Evolutionary conservation across 768 basidiomycete species (phyloP).

Genomic region (Leccinum ochraceum): DNA sequence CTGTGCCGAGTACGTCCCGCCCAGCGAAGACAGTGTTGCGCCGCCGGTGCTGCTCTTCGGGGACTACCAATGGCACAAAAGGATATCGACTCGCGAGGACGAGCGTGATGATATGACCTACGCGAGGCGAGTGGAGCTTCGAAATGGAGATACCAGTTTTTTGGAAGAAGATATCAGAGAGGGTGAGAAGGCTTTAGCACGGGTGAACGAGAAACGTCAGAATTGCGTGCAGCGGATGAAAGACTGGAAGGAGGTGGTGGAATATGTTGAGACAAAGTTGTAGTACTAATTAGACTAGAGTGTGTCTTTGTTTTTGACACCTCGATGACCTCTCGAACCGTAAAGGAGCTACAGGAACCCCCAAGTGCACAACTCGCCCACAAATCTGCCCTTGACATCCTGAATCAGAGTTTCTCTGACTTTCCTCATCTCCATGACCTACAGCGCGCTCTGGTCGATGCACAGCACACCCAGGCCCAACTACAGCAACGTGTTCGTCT

Average conservation of each 20-base stretch:
- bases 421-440: slow-evolving; percentile 53
- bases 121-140: slow-evolving; percentile 45
- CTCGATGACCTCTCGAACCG: slow-evolving; percentile 43
- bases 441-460: slow-evolving; percentile 44
- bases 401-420: slow-evolving; percentile 51
- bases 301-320: too few species aligned
- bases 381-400: slow-evolving; percentile 33
- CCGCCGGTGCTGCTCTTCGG: slow-evolving; percentile 73
- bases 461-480: slow-evolving; percentile 40
- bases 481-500: slow-evolving; percentile 48
- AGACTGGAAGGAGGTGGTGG: slow-evolving; percentile 62
- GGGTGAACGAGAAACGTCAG: slow-evolving; percentile 46
- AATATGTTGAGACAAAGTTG: slow-evolving; percentile 39
- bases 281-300: neutral
- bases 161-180: slow-evolving; percentile 49
- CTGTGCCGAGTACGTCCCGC: slow-evolving; percentile 40
- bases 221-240: slow-evolving; percentile 51
- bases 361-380: slow-evolving; percentile 45
- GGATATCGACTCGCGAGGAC: slow-evolving; percentile 47
- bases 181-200: slow-evolving; percentile 37
- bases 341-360: slow-evolving; percentile 50
- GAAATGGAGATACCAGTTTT: slow-evolving; percentile 51
- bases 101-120: slow-evolving; percentile 55
- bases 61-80: slow-evolving; percentile 73
- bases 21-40: slow-evolving; percentile 22